phyloP scores from a whole-genome alignment of 2,329 filamentous ascomycete genomes.

The Fusarium scirpi region DNA sequence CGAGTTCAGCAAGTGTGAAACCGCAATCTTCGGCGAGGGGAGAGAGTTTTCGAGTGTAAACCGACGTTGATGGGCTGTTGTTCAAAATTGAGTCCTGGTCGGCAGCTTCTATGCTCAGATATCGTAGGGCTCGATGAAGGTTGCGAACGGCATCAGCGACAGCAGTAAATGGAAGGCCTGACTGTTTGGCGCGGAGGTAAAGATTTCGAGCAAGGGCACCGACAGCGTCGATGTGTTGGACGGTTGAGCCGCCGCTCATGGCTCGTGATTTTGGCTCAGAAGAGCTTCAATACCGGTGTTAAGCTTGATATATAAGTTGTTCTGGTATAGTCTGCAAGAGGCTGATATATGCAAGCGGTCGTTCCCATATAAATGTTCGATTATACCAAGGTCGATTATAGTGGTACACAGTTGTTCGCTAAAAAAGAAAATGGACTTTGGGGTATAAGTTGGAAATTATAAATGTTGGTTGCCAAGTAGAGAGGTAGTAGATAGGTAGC shows the following conservation, averaged over 20 bases:
- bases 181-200: constrained; percentile 64
- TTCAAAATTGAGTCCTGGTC: constrained; percentile 68
- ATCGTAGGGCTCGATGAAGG: constrained; percentile 67
- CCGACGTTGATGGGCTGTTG: constrained; percentile 50
- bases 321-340: background rate
- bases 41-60: constrained; percentile 63
- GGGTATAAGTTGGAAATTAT: constrained; percentile 2
- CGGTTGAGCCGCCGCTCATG: constrained; percentile 51
- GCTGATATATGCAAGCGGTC: background rate
- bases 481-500: background rate
- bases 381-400: background rate
- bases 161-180: constrained; percentile 61
- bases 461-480: constrained; percentile 15
- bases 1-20: constrained; percentile 66
- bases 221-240: constrained; percentile 65
- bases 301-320: background rate
- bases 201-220: constrained; percentile 67
- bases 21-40: constrained; percentile 68
- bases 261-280: constrained; percentile 36
- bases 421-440: background rate
- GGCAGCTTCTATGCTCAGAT: constrained; percentile 68
- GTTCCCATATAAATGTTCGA: constrained; percentile 1
- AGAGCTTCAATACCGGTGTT: constrained; percentile 8
- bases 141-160: constrained; percentile 63
- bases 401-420: constrained; percentile 1